A percentile compares a stretch with the other conserved stretches of the same genome.
These are phyloP conservation scores for Melocanna baccifera DNA, from an alignment of 176 grass and related monocot species.

Conservation along the genomic window DNA sequence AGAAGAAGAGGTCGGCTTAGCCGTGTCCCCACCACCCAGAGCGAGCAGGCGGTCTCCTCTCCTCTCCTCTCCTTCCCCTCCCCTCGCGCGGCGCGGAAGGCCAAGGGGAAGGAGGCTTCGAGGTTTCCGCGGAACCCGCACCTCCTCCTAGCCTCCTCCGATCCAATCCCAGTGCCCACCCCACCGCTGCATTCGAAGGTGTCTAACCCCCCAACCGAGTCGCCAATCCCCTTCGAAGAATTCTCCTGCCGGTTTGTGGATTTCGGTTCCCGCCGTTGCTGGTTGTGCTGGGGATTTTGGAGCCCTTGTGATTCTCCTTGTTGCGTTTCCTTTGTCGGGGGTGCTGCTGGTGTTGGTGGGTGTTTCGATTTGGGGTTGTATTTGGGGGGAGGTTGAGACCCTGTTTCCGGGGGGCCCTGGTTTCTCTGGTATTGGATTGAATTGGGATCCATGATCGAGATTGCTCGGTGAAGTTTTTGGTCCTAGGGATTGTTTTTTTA, in stretches of 20 bases:
- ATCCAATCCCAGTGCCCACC: background rate
- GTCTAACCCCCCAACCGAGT: background rate
- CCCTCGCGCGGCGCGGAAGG: slow-evolving; percentile 47
- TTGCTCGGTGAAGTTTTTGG: slow-evolving; percentile 91
- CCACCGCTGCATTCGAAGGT: slow-evolving; percentile 36
- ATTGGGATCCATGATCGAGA: slow-evolving; percentile 56
- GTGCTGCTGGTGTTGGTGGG: background rate
- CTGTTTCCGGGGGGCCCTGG: background rate
- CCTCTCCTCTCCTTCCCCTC: background rate
- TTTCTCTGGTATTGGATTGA: slow-evolving; percentile 33
- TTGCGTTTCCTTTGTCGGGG: background rate
- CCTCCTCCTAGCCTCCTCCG: background rate
- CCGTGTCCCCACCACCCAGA: slow-evolving; percentile 27
- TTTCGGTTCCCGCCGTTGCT: background rate
- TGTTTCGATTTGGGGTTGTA: slow-evolving; percentile 13
- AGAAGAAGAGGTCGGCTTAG: background rate
- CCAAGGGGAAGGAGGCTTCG: slow-evolving; percentile 31
- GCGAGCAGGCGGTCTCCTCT: slow-evolving; percentile 11
- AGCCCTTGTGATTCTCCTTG: background rate
- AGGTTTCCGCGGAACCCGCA: slow-evolving; percentile 40
- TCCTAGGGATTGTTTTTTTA: slow-evolving; percentile 71
- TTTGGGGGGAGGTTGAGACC: background rate
- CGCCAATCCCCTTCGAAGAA: background rate
- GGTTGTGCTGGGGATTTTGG: background rate
- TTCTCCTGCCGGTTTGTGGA: background rate